phyloP scores from a whole-genome alignment of 306 rosid genomes.

The Spatholobus suberectus region DNA sequence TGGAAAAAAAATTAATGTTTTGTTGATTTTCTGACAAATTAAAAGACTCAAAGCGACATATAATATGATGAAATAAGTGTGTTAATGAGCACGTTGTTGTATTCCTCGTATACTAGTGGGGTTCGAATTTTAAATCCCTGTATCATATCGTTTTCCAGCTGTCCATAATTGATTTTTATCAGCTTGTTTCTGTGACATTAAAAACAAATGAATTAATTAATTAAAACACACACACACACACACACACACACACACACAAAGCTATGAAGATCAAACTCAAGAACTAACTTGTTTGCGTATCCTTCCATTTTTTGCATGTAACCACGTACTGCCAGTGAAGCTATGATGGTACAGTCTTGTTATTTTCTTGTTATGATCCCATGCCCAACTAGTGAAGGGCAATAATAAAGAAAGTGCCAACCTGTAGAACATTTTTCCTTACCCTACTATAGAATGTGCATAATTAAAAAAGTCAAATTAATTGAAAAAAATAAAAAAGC shows the following conservation, averaged over 20 bases:
- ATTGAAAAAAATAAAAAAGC: not conserved
- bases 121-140: too few species aligned
- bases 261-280: not conserved
- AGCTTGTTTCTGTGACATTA: too few species aligned
- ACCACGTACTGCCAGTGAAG: too few species aligned
- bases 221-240: too few species aligned
- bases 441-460: not conserved
- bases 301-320: not conserved
- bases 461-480: not conserved
- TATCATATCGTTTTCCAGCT: too few species aligned
- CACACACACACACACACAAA: too few species aligned
- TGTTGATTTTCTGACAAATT: not conserved
- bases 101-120: not conserved
- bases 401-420: conserved; percentile 11
- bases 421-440: not conserved
- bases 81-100: not conserved
- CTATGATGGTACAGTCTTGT: not conserved
- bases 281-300: too few species aligned
- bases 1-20: not conserved
- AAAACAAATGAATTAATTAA: too few species aligned
- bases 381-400: not conserved
- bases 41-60: not conserved
- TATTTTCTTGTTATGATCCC: not conserved
- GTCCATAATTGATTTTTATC: too few species aligned
- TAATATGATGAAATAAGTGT: not conserved